These are phyloP conservation scores for Senecio squalidus DNA, from an alignment of 140 eudicot genomes.

Conservation along the genomic window DNA sequence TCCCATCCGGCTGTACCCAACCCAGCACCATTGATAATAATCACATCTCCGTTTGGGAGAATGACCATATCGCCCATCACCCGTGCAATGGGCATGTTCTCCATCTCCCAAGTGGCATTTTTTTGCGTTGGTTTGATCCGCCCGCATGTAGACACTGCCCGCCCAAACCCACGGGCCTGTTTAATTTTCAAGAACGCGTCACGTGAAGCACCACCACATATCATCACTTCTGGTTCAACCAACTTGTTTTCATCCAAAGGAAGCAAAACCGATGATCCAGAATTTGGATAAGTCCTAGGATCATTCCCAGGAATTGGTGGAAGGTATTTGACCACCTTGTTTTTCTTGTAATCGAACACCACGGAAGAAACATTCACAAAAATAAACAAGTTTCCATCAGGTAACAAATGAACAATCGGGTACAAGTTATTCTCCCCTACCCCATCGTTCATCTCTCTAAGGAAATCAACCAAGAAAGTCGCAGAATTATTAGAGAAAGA, in stretches of 20 bases:
- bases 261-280: constrained; percentile 73
- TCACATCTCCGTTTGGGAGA: constrained; percentile 55
- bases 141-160: constrained; percentile 49
- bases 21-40: constrained; percentile 76
- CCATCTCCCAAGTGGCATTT: constrained; percentile 56
- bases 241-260: constrained; percentile 56
- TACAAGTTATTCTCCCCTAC: constrained; percentile 53
- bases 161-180: constrained; percentile 15
- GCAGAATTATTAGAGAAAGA: constrained; percentile 17
- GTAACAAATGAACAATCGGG: constrained; percentile 70
- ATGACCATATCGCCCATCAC: constrained; percentile 88
- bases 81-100: constrained; percentile 66
- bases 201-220: constrained; percentile 76
- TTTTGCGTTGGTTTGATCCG: constrained; percentile 37
- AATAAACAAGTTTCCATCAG: constrained; percentile 73
- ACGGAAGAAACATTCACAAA: constrained; percentile 60
- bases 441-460: constrained; percentile 33
- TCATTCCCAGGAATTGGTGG: constrained; percentile 52
- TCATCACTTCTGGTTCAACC: constrained; percentile 45
- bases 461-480: constrained; percentile 33
- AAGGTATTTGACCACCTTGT: constrained; percentile 40
- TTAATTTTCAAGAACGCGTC: constrained; percentile 26
- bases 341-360: constrained; percentile 43
- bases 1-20: constrained; percentile 78
- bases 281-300: constrained; percentile 73